A percentile compares a stretch with the other conserved stretches of the same genome.
phyloP scores from a whole-genome alignment of 306 rosid species.

The Malus asiatica region DNA sequence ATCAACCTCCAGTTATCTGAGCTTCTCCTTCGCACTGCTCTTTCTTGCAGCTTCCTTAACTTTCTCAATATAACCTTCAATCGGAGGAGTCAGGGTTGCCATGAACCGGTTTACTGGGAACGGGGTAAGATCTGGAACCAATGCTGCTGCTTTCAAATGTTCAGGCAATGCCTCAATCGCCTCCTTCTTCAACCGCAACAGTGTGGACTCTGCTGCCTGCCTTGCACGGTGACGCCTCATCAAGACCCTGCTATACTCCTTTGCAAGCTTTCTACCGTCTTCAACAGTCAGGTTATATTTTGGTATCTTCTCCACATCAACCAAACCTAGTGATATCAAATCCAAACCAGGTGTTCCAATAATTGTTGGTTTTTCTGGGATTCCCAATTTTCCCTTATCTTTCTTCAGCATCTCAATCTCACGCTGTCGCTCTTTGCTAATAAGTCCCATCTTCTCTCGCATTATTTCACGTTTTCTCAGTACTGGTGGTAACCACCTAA shows the following conservation, averaged over 20 bases:
- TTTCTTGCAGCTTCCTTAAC: slow-evolving; percentile 74
- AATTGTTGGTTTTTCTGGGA: slow-evolving; percentile 50
- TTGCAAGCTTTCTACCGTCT: slow-evolving; percentile 75
- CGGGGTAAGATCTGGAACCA: slow-evolving; percentile 74
- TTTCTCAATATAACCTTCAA: slow-evolving; percentile 57
- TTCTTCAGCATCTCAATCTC: slow-evolving; percentile 62
- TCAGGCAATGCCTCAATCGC: slow-evolving; percentile 87
- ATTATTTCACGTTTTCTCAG: slow-evolving; percentile 52
- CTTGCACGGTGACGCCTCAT: slow-evolving; percentile 76
- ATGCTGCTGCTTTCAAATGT: slow-evolving; percentile 57
- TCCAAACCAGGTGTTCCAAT: slow-evolving; percentile 80
- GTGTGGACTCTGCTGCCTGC: slow-evolving; percentile 64
- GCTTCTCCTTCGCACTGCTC: slow-evolving; percentile 65
- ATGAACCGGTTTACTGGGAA: slow-evolving; percentile 63
- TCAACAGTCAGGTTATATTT: slow-evolving; percentile 63
- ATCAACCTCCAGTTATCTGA: slow-evolving; percentile 45
- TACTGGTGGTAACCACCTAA: slow-evolving; percentile 39
- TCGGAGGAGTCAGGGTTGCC: slow-evolving; percentile 90
- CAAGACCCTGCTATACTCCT: slow-evolving; percentile 83
- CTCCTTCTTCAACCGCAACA: slow-evolving; percentile 61
- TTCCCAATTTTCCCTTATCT: slow-evolving; percentile 23
- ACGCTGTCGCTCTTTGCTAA: slow-evolving; percentile 70
- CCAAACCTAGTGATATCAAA: slow-evolving; percentile 55
- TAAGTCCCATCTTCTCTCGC: slow-evolving; percentile 72
- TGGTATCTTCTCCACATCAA: slow-evolving; percentile 71